Conservation (phyloP, 2,329 filamentous ascomycete species). For the Trichoderma aggressivum region DNA sequence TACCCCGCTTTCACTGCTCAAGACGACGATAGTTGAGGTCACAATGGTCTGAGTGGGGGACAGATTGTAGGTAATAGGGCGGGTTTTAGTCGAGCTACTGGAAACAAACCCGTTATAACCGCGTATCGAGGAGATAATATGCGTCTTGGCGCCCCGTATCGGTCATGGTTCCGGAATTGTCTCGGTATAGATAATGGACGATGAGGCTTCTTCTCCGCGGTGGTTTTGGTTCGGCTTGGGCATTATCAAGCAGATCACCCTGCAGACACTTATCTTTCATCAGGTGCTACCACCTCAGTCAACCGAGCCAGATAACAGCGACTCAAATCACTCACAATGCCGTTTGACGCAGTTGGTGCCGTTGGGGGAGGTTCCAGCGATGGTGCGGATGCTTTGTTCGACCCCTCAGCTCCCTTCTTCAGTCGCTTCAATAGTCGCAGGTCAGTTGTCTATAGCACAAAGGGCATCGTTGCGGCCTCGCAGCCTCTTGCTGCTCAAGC, state of each 20-base stretch:
- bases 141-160: background rate
- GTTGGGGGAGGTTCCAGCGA: background rate
- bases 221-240: background rate
- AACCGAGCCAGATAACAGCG: background rate
- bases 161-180: background rate
- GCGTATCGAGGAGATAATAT: background rate
- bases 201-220: background rate
- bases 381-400: background rate
- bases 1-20: slow-evolving; percentile 4
- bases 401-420: slow-evolving; percentile 8
- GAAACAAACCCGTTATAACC: background rate
- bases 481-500: slow-evolving; percentile 14
- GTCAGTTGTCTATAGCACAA: slow-evolving; percentile 13
- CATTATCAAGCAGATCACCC: background rate
- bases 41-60: slow-evolving; percentile 7
- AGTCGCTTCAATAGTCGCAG: slow-evolving; percentile 1
- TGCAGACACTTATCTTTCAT: background rate
- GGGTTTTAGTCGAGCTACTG: background rate
- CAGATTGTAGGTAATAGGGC: background rate
- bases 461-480: slow-evolving; percentile 1
- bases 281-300: background rate
- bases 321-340: background rate
- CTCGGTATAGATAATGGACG: background rate
- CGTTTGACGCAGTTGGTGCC: slow-evolving; percentile 7
- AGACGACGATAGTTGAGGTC: background rate